Conservation (phyloP, 1,284 basidiomycete species). For the Tremellales sp. region DNA sequence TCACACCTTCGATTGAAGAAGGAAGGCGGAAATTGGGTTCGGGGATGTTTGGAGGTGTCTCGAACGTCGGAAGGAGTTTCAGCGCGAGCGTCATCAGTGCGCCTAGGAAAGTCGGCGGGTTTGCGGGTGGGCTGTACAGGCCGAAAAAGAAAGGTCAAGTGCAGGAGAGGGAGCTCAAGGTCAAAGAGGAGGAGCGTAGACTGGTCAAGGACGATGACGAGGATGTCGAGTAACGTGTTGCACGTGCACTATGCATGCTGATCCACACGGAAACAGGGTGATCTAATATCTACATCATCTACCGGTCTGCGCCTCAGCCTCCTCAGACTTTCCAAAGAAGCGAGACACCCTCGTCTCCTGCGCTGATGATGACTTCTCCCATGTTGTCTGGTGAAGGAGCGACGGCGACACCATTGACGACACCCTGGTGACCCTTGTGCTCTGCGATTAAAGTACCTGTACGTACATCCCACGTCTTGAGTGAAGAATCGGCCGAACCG, state of each 20-base stretch:
- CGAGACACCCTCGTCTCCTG: slow-evolving; percentile 78
- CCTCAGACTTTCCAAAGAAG: slow-evolving; percentile 58
- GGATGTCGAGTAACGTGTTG: slow-evolving; percentile 1
- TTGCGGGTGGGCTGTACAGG: slow-evolving; percentile 18
- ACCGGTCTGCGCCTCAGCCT: background rate
- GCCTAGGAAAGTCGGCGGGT: slow-evolving; percentile 24
- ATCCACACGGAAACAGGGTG: background rate
- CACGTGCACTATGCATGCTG: too few species aligned
- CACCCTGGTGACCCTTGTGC: slow-evolving; percentile 78
- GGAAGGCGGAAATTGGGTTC: background rate
- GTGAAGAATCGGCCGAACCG: slow-evolving; percentile 75
- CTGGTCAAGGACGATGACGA: slow-evolving; percentile 16
- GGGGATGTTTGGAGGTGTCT: slow-evolving; percentile 17
- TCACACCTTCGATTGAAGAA: background rate
- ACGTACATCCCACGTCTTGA: slow-evolving; percentile 90
- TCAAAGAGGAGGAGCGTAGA: slow-evolving; percentile 1
- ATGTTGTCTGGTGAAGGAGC: slow-evolving; percentile 46
- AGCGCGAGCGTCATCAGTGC: slow-evolving; percentile 31
- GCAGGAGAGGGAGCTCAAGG: slow-evolving; percentile 1
- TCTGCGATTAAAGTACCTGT: slow-evolving; percentile 72
- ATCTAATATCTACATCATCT: background rate
- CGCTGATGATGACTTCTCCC: slow-evolving; percentile 63
- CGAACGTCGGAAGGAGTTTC: slow-evolving; percentile 31
- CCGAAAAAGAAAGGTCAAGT: background rate
- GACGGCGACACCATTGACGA: slow-evolving; percentile 73